Base-by-base conservation (phyloP, 2,329 filamentous ascomycete genomes). In the Tolypocladium tundrense region DNA sequence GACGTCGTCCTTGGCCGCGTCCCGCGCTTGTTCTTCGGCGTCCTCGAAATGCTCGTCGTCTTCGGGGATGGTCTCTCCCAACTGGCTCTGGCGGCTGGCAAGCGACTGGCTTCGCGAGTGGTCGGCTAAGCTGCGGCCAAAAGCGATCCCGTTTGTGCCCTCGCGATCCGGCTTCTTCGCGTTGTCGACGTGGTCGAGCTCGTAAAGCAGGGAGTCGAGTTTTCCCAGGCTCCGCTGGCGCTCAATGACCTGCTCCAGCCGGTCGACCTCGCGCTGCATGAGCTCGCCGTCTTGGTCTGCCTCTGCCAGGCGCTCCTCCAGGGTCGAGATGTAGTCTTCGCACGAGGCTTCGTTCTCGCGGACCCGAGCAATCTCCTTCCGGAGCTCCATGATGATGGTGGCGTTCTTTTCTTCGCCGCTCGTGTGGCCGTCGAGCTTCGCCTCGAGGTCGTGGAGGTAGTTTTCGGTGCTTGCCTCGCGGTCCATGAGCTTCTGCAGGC, bases 311-410 rank as follows among this genome's bases (percentile, higher is more conserved):
- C 93, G 88, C 74, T 97, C 94, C 70, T 99, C 94, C 13, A 99
- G 78, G 0, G 92, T 97, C 1, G 93, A 96, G 56, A 99, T 97
- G 71, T 99, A 99, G 63, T 97, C 94, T 71, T 99, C 94, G 64
- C 87, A 91, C 43, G 88, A 88, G 4, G 87, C 83, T 75, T 99
- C 94, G 65, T 91, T 97, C 67, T 97, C 94, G 54, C 92, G 86
- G 19, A 92, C 84, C 48, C 93, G 87, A 31, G 88, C 80, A 60
- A 99, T 87, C 74, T 99, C 94, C 69, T 96, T 97, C 55, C 92
- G 89, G 56, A 99, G 78, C 69, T 97, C 91, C 55, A 85, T 77
- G 59, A 97, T 87, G 57, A 96, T 88, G 16, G 88, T 86, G 8
- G 90, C 85, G 65, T 94, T 96, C 77, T 91, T 94, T 73, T 97